Evolutionary conservation across 208 protist genomes (phyloP).

Genomic region (Leptomonas pyrrhocoris): DNA sequence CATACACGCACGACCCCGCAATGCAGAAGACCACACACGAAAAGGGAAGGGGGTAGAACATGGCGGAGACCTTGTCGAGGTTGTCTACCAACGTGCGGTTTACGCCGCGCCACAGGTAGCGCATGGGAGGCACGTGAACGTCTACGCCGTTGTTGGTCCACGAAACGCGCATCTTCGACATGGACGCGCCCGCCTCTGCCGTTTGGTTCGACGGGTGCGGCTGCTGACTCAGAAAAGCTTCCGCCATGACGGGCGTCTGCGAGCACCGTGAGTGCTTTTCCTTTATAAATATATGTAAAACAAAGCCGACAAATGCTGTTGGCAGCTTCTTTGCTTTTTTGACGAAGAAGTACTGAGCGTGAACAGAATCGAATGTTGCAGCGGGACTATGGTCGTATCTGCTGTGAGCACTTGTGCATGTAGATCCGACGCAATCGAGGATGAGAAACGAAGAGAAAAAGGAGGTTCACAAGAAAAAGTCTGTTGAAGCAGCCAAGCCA

Average conservation of each 20-base stretch:
- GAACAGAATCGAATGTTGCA: too few relatives aligned
- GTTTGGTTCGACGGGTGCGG: constrained; percentile 44
- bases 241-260: constrained; percentile 42
- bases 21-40: constrained; percentile 43
- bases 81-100: constrained; percentile 45
- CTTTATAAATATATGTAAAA: too few relatives aligned
- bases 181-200: constrained; percentile 53
- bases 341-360: too few relatives aligned
- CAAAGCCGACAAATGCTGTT: too few relatives aligned
- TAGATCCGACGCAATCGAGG: too few relatives aligned
- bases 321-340: too few relatives aligned
- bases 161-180: constrained; percentile 42
- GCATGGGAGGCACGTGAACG: constrained; percentile 71
- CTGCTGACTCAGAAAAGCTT: constrained; percentile 56
- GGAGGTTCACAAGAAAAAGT: too few relatives aligned
- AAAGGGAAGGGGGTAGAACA: constrained; percentile 65
- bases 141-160: constrained; percentile 59
- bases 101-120: constrained; percentile 52
- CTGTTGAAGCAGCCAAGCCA: too few relatives aligned
- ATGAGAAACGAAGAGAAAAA: too few relatives aligned
- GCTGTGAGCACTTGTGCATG: too few relatives aligned
- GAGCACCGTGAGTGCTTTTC: not conserved
- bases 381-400: too few relatives aligned
- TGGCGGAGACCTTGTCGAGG: constrained; percentile 64
- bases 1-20: constrained; percentile 49